phyloP scores from a whole-genome alignment of 1,284 basidiomycete genomes.

The Coniferiporia weirii region DNA sequence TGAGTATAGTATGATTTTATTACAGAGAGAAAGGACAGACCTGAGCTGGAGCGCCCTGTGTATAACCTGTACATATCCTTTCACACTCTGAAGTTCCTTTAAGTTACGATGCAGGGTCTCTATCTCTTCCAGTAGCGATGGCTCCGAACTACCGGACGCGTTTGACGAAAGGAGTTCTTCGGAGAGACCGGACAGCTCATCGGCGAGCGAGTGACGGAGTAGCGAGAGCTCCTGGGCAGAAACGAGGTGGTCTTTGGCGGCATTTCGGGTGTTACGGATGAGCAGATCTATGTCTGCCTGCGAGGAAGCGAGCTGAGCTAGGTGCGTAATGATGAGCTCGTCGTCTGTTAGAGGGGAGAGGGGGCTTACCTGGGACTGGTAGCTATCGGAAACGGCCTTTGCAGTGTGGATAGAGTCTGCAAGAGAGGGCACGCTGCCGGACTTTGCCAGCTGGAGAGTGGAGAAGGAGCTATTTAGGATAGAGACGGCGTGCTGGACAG shows the following conservation, averaged over 20 bases:
- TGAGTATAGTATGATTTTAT: neutral
- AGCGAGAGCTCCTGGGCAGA: conserved; percentile 70
- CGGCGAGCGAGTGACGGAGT: conserved; percentile 68
- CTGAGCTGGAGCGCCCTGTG: conserved; percentile 68
- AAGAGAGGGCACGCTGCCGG: conserved; percentile 21
- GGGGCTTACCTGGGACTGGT: conserved; percentile 7
- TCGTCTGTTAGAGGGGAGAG: neutral
- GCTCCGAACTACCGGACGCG: conserved; percentile 23
- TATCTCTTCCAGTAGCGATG: conserved; percentile 75
- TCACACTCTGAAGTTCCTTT: conserved; percentile 69
- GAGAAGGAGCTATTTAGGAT: conserved; percentile 43
- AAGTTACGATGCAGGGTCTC: conserved; percentile 69
- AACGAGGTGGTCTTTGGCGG: conserved; percentile 43
- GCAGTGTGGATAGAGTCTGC: conserved; percentile 23
- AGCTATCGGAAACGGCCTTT: neutral
- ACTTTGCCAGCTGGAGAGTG: conserved; percentile 31
- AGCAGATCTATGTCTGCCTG: conserved; percentile 39
- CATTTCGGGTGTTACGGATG: conserved; percentile 39
- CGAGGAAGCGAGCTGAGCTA: conserved; percentile 58
- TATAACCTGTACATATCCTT: conserved; percentile 70
- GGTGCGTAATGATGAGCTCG: conserved; percentile 24
- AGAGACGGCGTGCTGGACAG: conserved; percentile 38
- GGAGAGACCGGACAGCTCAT: conserved; percentile 69
- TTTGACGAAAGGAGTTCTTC: conserved; percentile 58
- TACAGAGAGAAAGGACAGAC: conserved; percentile 40